Conservation (phyloP, 2,329 filamentous ascomycete species). For the Chaetomium globosum region DNA sequence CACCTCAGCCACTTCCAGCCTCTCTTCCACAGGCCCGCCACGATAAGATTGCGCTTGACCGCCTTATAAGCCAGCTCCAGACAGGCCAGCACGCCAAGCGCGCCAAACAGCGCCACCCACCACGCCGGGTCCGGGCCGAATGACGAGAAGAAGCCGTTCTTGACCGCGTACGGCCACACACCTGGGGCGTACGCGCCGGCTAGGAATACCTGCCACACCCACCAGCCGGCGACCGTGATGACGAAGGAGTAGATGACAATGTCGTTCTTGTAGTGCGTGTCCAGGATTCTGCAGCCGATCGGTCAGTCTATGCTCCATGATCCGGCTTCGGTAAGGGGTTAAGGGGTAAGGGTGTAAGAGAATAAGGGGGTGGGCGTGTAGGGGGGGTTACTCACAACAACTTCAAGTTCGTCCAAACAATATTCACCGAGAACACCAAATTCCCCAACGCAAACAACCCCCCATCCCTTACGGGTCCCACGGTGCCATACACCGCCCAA, state of each 20-base stretch:
- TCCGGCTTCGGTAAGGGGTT: background rate
- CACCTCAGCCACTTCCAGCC: constrained; percentile 34
- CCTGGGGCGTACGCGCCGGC: constrained; percentile 59
- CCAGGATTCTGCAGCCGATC: constrained; percentile 61
- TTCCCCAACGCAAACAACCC: constrained; percentile 74
- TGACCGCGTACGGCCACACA: constrained; percentile 66
- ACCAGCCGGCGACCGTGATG: constrained; percentile 68
- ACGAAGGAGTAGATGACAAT: constrained; percentile 63
- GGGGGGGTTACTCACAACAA: constrained; percentile 63
- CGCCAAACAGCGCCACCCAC: constrained; percentile 72
- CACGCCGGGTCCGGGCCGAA: constrained; percentile 72
- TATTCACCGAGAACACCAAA: constrained; percentile 69
- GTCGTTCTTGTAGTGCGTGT: constrained; percentile 74
- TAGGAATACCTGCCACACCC: constrained; percentile 73
- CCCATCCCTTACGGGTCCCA: constrained; percentile 59
- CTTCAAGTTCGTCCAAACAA: constrained; percentile 75
- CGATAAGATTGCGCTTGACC: constrained; percentile 50
- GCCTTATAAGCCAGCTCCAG: constrained; percentile 66
- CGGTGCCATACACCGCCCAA: constrained; percentile 54
- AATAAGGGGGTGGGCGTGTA: no score
- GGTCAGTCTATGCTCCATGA: constrained; percentile 22
- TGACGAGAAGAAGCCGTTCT: constrained; percentile 63
- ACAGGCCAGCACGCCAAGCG: constrained; percentile 61
- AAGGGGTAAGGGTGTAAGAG: background rate
- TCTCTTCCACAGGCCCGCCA: constrained; percentile 51